Base-by-base conservation (phyloP, 2,329 filamentous ascomycete species). In the Cordyceps pruinosa region DNA sequence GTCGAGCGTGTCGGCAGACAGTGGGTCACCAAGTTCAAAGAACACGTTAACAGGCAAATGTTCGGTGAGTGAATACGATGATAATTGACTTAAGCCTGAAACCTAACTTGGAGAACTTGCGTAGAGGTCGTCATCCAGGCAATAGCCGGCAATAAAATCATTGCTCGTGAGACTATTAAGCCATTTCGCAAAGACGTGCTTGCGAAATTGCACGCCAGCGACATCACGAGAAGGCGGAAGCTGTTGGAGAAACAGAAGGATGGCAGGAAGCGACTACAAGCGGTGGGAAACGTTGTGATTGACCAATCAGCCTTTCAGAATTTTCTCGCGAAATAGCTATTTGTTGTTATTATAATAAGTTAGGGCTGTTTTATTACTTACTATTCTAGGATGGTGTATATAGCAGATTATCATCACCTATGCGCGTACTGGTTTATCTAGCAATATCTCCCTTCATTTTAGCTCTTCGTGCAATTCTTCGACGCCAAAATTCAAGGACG, bases 211-310 rank as follows among this genome's bases (percentile, higher is more conserved):
- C 95, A 99, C 69, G 94, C 94, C 1, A 89, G 88, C 60, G 94
- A 99, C 73, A 83, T 96, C 17, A 84, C 85, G 4, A 78, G 94
- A 58, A 82, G 92, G 37, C 82, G 85, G 66, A 99, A 99, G 73
- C 72, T 99, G 62, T 73, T 99, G 12, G 93, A 97, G 75, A 96
- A 93, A 78, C 94, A 99, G 73, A 99, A 99, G 75, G 92, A 92
- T 63, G 94, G 94, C 0, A 81, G 91, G 57, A 97, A 96, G 82
- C 88, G 87, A 72, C 73, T 99, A 59, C 84, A 90, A 59, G 82
- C 87, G 1, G 86, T 92, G 5, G 89, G 94, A 0, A 96, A 96
- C 68, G 92, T 99, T 1, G 82, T 91, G n/a, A 97, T 99, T 70
- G 92, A 97, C 60, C 91, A 97, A 66, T 88, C 90, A 64, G 91